phyloP scores from a whole-genome alignment of 1,139 yeast genomes.

The Hyphopichia pseudoburtonii region DNA sequence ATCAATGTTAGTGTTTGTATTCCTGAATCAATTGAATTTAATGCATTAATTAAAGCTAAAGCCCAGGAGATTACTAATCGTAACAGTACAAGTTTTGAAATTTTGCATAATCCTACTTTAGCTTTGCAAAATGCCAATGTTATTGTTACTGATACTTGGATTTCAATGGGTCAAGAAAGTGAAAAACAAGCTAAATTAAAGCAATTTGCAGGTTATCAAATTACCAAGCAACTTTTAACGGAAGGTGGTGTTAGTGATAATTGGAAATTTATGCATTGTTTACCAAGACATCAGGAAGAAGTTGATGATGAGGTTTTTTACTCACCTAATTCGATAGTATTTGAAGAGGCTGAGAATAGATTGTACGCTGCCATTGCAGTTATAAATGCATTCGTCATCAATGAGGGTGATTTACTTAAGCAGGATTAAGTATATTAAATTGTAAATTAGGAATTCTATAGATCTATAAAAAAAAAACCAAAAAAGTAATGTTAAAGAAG shows the following conservation, averaged over 20 bases:
- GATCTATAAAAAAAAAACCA: no score
- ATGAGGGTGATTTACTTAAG: constrained; percentile 61
- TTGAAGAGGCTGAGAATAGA: constrained; percentile 94
- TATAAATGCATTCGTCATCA: constrained; percentile 82
- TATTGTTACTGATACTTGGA: constrained; percentile 95
- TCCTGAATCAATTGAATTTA: constrained; percentile 40
- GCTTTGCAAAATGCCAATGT: constrained; percentile 78
- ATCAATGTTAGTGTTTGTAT: constrained; percentile 82
- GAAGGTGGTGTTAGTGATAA: constrained; percentile 56
- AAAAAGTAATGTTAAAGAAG: no score
- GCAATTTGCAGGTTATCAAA: constrained; percentile 86
- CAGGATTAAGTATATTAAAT: no score
- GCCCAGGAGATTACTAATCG: constrained; percentile 56
- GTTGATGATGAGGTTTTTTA: constrained; percentile 92
- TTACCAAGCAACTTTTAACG: constrained; percentile 62
- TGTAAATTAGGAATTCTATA: no score
- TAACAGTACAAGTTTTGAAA: constrained; percentile 55
- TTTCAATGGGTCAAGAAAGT: constrained; percentile 95
- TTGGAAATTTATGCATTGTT: constrained; percentile 96
- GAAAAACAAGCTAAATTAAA: constrained; percentile 69
- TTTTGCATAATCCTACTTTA: constrained; percentile 68
- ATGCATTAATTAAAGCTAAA: constrained; percentile 14
- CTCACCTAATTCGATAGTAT: constrained; percentile 78
- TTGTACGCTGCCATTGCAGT: constrained; percentile 95
- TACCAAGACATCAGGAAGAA: constrained; percentile 94